Evolutionary conservation across 176 grass and related monocot genomes (phyloP).

Genomic region (Oryza longistaminata): DNA sequence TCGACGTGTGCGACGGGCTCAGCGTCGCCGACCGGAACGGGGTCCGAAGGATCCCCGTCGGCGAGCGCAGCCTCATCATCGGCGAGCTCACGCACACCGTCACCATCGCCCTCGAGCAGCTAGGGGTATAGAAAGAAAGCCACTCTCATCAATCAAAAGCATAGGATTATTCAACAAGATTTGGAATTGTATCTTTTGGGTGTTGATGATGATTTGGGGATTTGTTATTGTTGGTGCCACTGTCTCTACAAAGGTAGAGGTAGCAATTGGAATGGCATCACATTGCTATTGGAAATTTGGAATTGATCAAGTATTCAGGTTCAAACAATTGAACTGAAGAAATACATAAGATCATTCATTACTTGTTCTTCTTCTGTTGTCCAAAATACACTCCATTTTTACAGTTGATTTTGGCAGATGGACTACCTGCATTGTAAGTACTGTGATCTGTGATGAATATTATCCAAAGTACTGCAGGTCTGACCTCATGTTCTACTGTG

Average conservation of each 20-base stretch:
- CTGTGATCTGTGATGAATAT: background rate
- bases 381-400: slow-evolving; percentile 15
- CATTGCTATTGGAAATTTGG: slow-evolving; percentile 24
- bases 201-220: background rate
- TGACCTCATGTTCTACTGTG: background rate
- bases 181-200: background rate
- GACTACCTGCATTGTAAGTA: background rate
- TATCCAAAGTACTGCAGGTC: background rate
- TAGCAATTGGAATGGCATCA: slow-evolving; percentile 28
- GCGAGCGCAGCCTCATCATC: slow-evolving; percentile 58
- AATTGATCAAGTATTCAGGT: slow-evolving; percentile 16
- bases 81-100: slow-evolving; percentile 66
- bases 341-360: slow-evolving; percentile 44
- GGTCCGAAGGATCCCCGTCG: slow-evolving; percentile 56
- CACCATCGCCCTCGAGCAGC: slow-evolving; percentile 40
- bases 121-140: slow-evolving; percentile 23
- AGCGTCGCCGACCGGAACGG: slow-evolving; percentile 54
- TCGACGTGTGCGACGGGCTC: slow-evolving; percentile 61
- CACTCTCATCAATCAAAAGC: background rate
- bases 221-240: slow-evolving; percentile 24
- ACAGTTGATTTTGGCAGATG: background rate
- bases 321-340: slow-evolving; percentile 13
- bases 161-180: slow-evolving; percentile 18
- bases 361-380: background rate
- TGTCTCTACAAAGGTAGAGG: slow-evolving; percentile 48